Conservation (phyloP, 148 eudicot genomes). For the Limonium bicolor region DNA sequence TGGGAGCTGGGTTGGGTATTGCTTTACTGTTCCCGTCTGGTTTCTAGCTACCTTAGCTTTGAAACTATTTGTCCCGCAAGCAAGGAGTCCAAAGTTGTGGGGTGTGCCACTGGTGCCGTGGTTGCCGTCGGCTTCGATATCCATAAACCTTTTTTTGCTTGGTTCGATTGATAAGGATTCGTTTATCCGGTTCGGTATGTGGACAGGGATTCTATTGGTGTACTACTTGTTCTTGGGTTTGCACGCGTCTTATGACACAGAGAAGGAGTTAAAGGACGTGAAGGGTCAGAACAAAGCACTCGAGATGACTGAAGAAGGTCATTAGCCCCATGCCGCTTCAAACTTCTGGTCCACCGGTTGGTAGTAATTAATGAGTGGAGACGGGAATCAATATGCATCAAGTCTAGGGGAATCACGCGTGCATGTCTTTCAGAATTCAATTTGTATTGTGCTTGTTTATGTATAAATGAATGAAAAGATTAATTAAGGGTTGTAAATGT, state of each 20-base stretch:
- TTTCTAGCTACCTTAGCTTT: conserved; percentile 25
- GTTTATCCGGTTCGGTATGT: conserved; percentile 19
- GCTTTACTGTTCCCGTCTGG: conserved; percentile 27
- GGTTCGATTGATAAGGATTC: conserved; percentile 37
- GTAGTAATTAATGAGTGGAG: too few relatives aligned
- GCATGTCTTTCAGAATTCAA: too few relatives aligned
- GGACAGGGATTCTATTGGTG: background rate
- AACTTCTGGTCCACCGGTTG: too few relatives aligned
- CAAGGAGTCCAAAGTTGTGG: conserved; percentile 32
- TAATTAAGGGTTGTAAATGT: too few relatives aligned
- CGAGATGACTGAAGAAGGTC: too few relatives aligned
- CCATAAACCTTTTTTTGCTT: conserved; percentile 35
- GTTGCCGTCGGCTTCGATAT: conserved; percentile 39
- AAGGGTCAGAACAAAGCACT: too few relatives aligned
- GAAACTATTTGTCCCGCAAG: conserved; percentile 19
- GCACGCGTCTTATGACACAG: conserved; percentile 6
- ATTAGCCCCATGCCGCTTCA: too few relatives aligned
- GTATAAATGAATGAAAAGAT: too few relatives aligned
- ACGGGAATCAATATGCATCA: too few relatives aligned
- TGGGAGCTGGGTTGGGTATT: conserved; percentile 30
- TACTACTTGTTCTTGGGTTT: conserved; percentile 5
- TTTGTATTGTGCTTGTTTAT: too few relatives aligned
- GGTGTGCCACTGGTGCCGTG: conserved; percentile 64
- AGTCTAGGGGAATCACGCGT: too few relatives aligned
- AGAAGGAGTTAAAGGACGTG: too few relatives aligned